Conservation (phyloP, 2,329 filamentous ascomycete genomes). For the Talaromyces sp. region DNA sequence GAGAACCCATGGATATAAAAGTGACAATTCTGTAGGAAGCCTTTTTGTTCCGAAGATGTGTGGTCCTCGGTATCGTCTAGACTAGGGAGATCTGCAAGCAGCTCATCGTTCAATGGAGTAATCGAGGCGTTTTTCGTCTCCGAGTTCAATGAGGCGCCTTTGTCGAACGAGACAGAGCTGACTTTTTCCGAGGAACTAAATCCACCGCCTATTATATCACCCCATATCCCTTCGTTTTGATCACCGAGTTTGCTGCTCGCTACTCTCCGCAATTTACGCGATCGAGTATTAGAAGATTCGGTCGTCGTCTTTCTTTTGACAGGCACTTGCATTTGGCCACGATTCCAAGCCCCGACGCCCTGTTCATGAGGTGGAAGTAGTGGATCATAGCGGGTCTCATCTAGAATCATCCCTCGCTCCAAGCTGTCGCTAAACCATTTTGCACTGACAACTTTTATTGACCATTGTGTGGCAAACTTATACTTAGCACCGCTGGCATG, state of each 20-base stretch:
- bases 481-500: conserved; percentile 85
- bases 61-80: conserved; percentile 10
- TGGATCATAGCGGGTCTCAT: conserved; percentile 82
- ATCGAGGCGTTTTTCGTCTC: conserved; percentile 22
- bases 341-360: conserved; percentile 73
- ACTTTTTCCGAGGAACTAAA: conserved; percentile 28
- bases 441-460: conserved; percentile 71
- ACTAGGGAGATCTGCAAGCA: conserved; percentile 20
- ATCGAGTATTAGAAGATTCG: conserved; percentile 55
- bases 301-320: conserved; percentile 41
- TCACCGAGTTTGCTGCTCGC: conserved; percentile 78
- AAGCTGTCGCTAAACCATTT: conserved; percentile 85
- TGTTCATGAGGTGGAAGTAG: conserved; percentile 65
- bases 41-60: conserved; percentile 34
- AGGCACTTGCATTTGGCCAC: conserved; percentile 34
- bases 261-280: conserved; percentile 79
- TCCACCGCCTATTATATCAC: conserved; percentile 67
- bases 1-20: conserved; percentile 63
- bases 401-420: conserved; percentile 82
- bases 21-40: conserved; percentile 54
- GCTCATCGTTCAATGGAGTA: conserved; percentile 39
- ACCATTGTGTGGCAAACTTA: conserved; percentile 78
- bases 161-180: conserved; percentile 28
- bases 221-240: conserved; percentile 84
- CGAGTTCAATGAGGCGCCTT: conserved; percentile 21